phyloP scores from a whole-genome alignment of 257 asterid genomes.

The Perilla frutescens region DNA sequence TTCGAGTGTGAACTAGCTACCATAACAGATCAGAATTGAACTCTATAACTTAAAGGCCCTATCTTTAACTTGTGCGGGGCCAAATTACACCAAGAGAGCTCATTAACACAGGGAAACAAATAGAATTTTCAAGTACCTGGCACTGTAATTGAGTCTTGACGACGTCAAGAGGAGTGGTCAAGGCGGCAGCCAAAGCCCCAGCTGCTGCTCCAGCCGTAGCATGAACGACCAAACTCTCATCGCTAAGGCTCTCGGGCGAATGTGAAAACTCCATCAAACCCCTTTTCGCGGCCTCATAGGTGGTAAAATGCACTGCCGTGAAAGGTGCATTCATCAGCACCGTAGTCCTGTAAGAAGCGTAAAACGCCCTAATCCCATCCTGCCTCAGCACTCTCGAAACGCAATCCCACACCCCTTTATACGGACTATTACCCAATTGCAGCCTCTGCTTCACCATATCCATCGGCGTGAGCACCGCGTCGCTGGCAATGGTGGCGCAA shows the following conservation, averaged over 20 bases:
- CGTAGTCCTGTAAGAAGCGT: slow-evolving; percentile 83
- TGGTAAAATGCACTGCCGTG: slow-evolving; percentile 91
- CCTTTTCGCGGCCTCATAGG: slow-evolving; percentile 85
- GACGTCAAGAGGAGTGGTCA: slow-evolving; percentile 95
- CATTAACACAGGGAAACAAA: slow-evolving; percentile 12
- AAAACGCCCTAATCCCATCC: slow-evolving; percentile 82
- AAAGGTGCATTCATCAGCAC: slow-evolving; percentile 96
- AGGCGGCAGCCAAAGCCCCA: slow-evolving; percentile 83
- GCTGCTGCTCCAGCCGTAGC: slow-evolving; percentile 98
- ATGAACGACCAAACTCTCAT: slow-evolving; percentile 77
- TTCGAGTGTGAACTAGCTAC: neutral
- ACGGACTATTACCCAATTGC: slow-evolving; percentile 81
- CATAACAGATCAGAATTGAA: neutral
- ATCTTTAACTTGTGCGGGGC: slow-evolving; percentile 1
- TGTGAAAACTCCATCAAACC: slow-evolving; percentile 76
- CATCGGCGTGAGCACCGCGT: slow-evolving; percentile 93
- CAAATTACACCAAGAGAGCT: neutral
- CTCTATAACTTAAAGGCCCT: no score
- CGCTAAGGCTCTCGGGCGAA: slow-evolving; percentile 61
- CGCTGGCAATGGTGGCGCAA: slow-evolving; percentile 87
- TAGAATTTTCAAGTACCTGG: slow-evolving; percentile 59
- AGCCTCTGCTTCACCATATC: slow-evolving; percentile 98
- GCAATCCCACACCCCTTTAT: slow-evolving; percentile 84
- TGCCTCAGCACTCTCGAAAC: slow-evolving; percentile 74
- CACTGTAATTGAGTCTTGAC: slow-evolving; percentile 97